These are phyloP conservation scores for Aspergillus asperescens DNA, from an alignment of 495 filamentous ascomycete species.

Conservation along the genomic window DNA sequence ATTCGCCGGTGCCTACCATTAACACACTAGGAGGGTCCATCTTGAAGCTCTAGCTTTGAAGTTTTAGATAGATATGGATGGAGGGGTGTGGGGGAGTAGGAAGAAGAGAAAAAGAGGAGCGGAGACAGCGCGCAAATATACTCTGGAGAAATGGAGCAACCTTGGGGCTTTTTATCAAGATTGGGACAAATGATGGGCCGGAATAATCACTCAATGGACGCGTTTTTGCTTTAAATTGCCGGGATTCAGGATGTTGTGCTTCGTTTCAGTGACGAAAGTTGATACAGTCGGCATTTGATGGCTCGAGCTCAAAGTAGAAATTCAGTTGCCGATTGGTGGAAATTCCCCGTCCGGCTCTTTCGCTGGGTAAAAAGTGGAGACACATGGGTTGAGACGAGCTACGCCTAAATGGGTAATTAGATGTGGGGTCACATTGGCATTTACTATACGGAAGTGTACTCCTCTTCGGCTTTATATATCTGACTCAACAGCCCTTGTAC, in stretches of 20 bases:
- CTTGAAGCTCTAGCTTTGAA: background rate
- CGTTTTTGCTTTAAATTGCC: conserved; percentile 2
- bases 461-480: conserved; percentile 3
- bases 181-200: background rate
- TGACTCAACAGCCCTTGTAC: background rate
- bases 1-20: conserved; percentile 82
- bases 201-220: background rate
- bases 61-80: background rate
- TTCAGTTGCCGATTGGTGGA: conserved; percentile 12
- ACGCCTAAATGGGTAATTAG: background rate
- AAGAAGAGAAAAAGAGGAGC: background rate
- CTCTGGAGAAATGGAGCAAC: background rate
- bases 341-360: conserved; percentile 8
- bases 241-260: background rate
- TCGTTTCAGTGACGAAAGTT: background rate
- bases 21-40: conserved; percentile 13
- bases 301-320: conserved; percentile 6
- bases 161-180: background rate
- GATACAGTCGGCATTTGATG: conserved; percentile 9
- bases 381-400: conserved; percentile 1
- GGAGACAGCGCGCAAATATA: background rate
- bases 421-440: conserved; percentile 9
- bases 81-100: background rate
- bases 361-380: conserved; percentile 2
- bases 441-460: background rate